Evolutionary conservation across 2,329 filamentous ascomycete species (phyloP).

Genomic region (Neopestalotiopsis rosae): DNA sequence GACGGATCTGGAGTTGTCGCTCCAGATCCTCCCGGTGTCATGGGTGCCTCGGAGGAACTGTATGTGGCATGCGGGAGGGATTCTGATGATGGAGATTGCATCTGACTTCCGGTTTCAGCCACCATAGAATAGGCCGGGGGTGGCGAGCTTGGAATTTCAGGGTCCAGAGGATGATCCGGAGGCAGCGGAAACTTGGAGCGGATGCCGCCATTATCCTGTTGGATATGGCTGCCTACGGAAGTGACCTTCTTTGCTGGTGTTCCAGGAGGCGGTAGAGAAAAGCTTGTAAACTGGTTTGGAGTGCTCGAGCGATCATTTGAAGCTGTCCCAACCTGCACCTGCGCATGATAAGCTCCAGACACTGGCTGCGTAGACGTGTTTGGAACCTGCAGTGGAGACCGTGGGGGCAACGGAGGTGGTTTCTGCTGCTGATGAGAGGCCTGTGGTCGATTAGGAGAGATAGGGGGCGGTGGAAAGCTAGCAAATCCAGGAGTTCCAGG

Average conservation of each 20-base stretch:
- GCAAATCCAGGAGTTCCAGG: constrained; percentile 18
- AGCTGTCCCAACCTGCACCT: not conserved
- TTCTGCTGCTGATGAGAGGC: not conserved
- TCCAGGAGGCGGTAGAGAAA: constrained; percentile 26
- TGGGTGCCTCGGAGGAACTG: not conserved
- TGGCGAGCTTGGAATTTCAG: constrained; percentile 13
- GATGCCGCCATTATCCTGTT: not conserved
- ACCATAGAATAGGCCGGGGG: constrained; percentile 20
- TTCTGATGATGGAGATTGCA: not conserved
- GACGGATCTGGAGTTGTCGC: not conserved
- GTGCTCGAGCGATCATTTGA: not conserved
- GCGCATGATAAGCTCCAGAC: not conserved
- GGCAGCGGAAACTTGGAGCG: constrained; percentile 9
- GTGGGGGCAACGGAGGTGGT: constrained; percentile 9
- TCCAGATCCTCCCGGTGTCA: not conserved
- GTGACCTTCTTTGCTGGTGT: constrained; percentile 5
- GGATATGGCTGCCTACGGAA: not conserved
- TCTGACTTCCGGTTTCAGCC: not conserved
- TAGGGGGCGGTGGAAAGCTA: constrained; percentile 20
- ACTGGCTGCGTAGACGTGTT: too few species aligned
- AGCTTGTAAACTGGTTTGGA: constrained; percentile 18
- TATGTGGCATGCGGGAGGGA: not conserved
- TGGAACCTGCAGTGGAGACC: not conserved
- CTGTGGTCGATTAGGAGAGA: constrained; percentile 16
- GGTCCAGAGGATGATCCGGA: constrained; percentile 4